Evolutionary conservation across 129 eudicot genomes (phyloP), one percentile per base, ranked within the genome.

Genomic region (Pittosporum tobira): DNA sequence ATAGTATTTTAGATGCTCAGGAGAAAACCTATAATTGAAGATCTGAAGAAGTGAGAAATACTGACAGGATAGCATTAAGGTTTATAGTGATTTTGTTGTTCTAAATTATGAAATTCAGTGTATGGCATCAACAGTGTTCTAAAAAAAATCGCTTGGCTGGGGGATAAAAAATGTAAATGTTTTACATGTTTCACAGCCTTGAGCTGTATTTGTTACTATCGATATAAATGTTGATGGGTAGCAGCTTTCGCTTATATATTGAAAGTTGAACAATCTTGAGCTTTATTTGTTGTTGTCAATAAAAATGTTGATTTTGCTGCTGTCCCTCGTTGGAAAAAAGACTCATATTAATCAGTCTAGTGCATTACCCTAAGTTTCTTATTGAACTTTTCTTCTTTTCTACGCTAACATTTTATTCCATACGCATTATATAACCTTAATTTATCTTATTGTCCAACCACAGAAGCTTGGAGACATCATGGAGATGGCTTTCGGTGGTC

Each of bases 401-500:
- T 9, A 7, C n/a, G n/a, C n/a, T 57, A 4, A 3, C 15, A 6
- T 45, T 29, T 61, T 26, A 11, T 62, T 11, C 43, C 22, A 27
- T 45, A n/a, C 11, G 12, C 37, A 27, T 11, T 13, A 3, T 25
- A 3, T 25, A 14, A 26, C 18, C 42, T 66, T 25, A 25, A 45
- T 48, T 34, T 16, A 24, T 56, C 3, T 47, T 69, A 23, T 69
- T 59, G 63, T 70, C 71, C 69, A 69, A 40, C 26, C 56, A 53
- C 81, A 88, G 96, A 88, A 88, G 74, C 91, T 88, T 81, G 96
- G 96, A 52, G 96, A 88, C 66, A 88, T 88, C 62, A 76, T 88
- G 96, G 96, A 81, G 80, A 84, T 88, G 96, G 72, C 91, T 43
- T 88, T 88, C 77, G 85, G 94, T 44, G 96, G 94, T 62, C 96